Percentiles rank a stretch among this genome's conserved stretches.
phyloP scores from a whole-genome alignment of 2,329 filamentous ascomycete species.

The Hansfordia pulvinata region DNA sequence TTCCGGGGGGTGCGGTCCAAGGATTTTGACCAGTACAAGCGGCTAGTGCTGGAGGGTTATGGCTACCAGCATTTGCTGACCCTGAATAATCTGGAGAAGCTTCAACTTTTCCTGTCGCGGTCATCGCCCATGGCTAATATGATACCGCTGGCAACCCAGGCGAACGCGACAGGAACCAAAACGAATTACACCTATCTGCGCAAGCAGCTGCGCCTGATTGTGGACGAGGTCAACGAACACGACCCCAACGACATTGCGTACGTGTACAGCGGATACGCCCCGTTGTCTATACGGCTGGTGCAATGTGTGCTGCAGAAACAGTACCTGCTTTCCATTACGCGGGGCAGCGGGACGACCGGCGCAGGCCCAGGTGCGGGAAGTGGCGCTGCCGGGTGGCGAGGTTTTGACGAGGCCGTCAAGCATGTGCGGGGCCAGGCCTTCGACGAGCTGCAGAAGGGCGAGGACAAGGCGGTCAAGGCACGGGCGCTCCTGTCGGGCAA shows the following conservation, averaged over 20 bases:
- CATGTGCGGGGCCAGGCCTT: slow-evolving; percentile 81
- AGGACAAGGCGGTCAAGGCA: slow-evolving; percentile 84
- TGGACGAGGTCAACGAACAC: slow-evolving; percentile 93
- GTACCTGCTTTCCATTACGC: slow-evolving; percentile 58
- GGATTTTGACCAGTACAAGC: slow-evolving; percentile 81
- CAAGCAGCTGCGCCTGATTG: slow-evolving; percentile 75
- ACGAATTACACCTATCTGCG: slow-evolving; percentile 87
- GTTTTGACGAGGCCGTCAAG: slow-evolving; percentile 85
- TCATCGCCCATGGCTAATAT: slow-evolving; percentile 68
- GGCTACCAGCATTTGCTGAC: slow-evolving; percentile 92
- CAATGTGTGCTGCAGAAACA: slow-evolving; percentile 90
- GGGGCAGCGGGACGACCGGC: slow-evolving; percentile 39
- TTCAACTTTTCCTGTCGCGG: slow-evolving; percentile 70
- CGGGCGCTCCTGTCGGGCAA: slow-evolving; percentile 68
- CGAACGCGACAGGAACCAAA: slow-evolving; percentile 46
- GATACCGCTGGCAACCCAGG: slow-evolving; percentile 57
- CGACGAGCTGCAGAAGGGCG: slow-evolving; percentile 81
- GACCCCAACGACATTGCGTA: slow-evolving; percentile 94
- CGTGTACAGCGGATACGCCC: slow-evolving; percentile 94
- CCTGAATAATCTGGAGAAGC: slow-evolving; percentile 74
- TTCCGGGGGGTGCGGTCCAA: slow-evolving; percentile 77
- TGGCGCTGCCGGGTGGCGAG: slow-evolving; percentile 71
- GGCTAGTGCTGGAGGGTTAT: slow-evolving; percentile 80
- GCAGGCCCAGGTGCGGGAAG: slow-evolving; percentile 35
- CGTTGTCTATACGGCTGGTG: slow-evolving; percentile 77